phyloP scores from a whole-genome alignment of 2,329 filamentous ascomycete genomes.

The Calonectria hawksworthii region DNA sequence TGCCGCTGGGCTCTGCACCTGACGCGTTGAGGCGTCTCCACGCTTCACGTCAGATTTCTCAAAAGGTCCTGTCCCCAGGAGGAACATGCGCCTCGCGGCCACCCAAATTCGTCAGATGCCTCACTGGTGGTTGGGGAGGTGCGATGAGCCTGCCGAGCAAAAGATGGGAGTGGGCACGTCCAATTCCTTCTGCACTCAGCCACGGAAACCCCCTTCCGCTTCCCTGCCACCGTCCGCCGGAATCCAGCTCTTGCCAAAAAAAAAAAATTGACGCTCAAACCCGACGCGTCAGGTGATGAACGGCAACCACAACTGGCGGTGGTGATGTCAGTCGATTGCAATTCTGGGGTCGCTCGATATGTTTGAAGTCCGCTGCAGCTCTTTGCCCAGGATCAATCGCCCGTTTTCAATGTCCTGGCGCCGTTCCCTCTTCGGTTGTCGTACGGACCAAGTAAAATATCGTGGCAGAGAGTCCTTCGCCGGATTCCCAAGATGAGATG shows the following conservation, averaged over 20 bases:
- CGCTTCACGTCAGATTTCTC: constrained; percentile 6
- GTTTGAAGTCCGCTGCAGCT: not conserved
- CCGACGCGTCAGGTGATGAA: not conserved
- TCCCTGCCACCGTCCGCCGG: not conserved
- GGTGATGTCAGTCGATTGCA: not conserved
- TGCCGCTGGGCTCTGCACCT: not conserved
- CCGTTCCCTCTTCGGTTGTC: not conserved
- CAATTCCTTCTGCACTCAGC: constrained; percentile 3
- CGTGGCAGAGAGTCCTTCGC: not conserved
- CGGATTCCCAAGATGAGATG: not conserved
- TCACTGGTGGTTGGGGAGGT: constrained; percentile 4
- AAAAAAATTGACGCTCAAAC: not conserved
- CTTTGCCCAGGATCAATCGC: not conserved
- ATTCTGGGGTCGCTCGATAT: not conserved
- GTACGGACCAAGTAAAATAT: not conserved
- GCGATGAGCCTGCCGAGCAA: constrained; percentile 4
- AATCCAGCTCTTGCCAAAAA: not conserved
- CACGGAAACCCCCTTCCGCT: constrained; percentile 1
- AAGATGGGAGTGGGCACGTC: not conserved
- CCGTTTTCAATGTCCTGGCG: not conserved
- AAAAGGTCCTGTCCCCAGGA: not conserved
- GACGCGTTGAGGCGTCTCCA: not conserved
- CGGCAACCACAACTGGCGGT: not conserved
- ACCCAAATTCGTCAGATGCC: not conserved
- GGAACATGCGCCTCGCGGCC: not conserved